phyloP scores from a whole-genome alignment of 352 stramenopile species.

The Stramenopiles sp. region DNA sequence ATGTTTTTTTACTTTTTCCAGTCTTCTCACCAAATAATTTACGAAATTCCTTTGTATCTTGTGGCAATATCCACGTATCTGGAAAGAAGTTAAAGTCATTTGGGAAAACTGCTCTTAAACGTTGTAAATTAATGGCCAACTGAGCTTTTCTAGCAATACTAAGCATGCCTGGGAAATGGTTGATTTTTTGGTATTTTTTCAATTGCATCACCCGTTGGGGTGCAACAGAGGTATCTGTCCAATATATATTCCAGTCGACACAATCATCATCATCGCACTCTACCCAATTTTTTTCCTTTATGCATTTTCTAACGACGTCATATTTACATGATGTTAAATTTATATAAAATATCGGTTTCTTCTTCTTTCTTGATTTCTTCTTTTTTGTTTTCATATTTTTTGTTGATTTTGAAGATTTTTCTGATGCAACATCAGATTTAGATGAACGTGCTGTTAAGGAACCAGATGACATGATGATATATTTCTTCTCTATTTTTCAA shows the following conservation, averaged over 20 bases:
- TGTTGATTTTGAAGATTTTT: too few relatives aligned
- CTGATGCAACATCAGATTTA: too few relatives aligned
- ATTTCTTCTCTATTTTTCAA: too few relatives aligned
- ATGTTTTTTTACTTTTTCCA: conserved; percentile 63
- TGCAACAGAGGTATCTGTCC: conserved; percentile 21
- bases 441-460: too few relatives aligned
- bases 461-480: too few relatives aligned
- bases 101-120: conserved; percentile 80
- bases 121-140: conserved; percentile 77
- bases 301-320: conserved; percentile 12
- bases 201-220: conserved; percentile 20
- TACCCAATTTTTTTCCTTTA: background rate
- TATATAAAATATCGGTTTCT: background rate
- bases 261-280: conserved; percentile 10
- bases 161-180: conserved; percentile 26
- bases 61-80: conserved; percentile 83
- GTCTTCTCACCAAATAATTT: conserved; percentile 32
- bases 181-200: conserved; percentile 23
- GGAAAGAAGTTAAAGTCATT: conserved; percentile 79
- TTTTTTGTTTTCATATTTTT: too few relatives aligned
- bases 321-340: conserved; percentile 16
- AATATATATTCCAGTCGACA: conserved; percentile 20
- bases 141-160: conserved; percentile 74
- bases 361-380: background rate
- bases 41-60: conserved; percentile 66